phyloP scores from a whole-genome alignment of 345 rosid species.

The Odontarrhena argentea region DNA sequence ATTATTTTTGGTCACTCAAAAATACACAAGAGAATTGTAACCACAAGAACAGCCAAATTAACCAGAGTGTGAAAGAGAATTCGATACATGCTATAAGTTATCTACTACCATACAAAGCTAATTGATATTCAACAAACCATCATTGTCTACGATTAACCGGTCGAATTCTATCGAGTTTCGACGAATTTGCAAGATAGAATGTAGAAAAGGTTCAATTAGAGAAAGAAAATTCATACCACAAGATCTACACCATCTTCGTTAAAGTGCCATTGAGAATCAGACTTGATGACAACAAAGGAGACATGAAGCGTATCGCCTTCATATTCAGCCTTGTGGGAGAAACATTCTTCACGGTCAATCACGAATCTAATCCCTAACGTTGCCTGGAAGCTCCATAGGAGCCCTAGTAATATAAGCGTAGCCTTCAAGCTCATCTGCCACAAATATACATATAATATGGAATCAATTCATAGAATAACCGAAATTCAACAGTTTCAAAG shows the following conservation, averaged over 20 bases:
- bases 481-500: neutral
- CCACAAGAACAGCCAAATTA: neutral
- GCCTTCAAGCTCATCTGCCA: slow-evolving; percentile 40
- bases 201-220: neutral
- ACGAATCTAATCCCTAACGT: slow-evolving; percentile 56
- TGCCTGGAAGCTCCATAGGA: slow-evolving; percentile 42
- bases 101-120: slow-evolving; percentile 20
- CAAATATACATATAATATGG: neutral
- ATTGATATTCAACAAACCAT: neutral
- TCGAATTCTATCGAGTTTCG: neutral
- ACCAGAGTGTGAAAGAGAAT: neutral
- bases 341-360: slow-evolving; percentile 66
- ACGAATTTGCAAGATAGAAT: neutral
- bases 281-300: slow-evolving; percentile 67
- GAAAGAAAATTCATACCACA: slow-evolving; percentile 43
- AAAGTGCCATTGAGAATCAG: slow-evolving; percentile 61
- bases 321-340: slow-evolving; percentile 61
- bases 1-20: slow-evolving; percentile 1
- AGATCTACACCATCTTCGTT: slow-evolving; percentile 64
- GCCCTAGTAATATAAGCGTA: slow-evolving; percentile 37
- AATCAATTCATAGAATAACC: neutral
- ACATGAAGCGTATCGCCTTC: slow-evolving; percentile 70
- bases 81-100: slow-evolving; percentile 1
- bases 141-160: neutral
- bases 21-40: neutral